phyloP scores from a whole-genome alignment of 2,329 filamentous ascomycete species.

The Ophiostoma montium region DNA sequence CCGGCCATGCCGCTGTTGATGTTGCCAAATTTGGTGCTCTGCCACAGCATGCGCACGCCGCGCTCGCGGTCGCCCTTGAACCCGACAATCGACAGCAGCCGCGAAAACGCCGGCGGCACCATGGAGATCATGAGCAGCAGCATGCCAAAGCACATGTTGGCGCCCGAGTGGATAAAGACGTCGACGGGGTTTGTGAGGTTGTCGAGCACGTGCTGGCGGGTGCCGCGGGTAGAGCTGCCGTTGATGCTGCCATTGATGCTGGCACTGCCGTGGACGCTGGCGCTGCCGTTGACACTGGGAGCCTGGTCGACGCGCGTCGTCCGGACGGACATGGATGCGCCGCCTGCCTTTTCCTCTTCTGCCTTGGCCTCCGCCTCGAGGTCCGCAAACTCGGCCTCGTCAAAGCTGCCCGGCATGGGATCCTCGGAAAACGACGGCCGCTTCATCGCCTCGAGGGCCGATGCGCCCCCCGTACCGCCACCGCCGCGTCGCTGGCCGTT shows the following conservation, averaged over 20 bases:
- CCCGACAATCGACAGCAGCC: conserved; percentile 73
- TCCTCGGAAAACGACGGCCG: conserved; percentile 16
- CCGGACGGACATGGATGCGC: not conserved
- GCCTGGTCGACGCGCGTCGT: not conserved
- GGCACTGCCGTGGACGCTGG: no score
- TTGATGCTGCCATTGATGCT: not conserved
- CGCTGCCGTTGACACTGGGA: not conserved
- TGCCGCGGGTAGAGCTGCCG: not conserved
- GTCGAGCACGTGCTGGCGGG: conserved; percentile 36
- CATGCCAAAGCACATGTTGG: conserved; percentile 80
- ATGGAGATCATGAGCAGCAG: conserved; percentile 80
- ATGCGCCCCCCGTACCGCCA: not conserved
- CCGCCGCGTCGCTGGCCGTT: not conserved
- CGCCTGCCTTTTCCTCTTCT: not conserved
- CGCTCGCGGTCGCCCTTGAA: conserved; percentile 79
- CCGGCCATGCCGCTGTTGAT: conserved; percentile 86
- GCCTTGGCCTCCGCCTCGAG: conserved; percentile 18
- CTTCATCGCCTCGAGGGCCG: not conserved
- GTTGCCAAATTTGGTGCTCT: conserved; percentile 70
- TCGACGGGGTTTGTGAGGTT: conserved; percentile 65
- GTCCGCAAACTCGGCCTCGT: conserved; percentile 22
- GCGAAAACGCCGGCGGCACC: conserved; percentile 81
- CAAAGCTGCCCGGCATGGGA: conserved; percentile 25
- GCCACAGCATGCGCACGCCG: conserved; percentile 80
- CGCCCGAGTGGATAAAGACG: conserved; percentile 76